A percentile compares a stretch with the other conserved stretches of the same genome.
Conservation (phyloP, 2,329 filamentous ascomycete species). For the Rosellinia necatrix region DNA sequence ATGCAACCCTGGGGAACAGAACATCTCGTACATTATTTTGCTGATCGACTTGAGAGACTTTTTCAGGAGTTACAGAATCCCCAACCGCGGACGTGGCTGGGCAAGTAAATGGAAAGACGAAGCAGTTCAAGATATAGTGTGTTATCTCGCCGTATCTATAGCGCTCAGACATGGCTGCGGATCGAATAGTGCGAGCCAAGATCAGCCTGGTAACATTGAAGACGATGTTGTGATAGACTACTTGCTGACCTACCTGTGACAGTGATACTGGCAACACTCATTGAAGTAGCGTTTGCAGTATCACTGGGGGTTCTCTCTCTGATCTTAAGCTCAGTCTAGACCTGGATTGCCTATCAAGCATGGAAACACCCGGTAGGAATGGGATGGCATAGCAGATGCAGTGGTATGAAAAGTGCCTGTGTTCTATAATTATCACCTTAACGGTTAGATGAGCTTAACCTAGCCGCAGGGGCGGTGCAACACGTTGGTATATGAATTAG, state of each 20-base stretch:
- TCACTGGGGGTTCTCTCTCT: conserved; percentile 35
- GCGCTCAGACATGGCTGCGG: neutral
- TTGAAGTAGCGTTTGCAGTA: conserved; percentile 39
- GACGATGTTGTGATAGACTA: neutral
- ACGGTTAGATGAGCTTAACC: too few relatives aligned
- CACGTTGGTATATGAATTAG: too few relatives aligned
- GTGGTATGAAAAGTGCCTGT: too few relatives aligned
- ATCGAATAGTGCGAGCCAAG: neutral
- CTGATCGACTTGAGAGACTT: conserved; percentile 32
- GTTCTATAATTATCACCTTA: too few relatives aligned
- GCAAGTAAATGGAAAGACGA: conserved; percentile 37
- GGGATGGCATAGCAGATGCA: too few relatives aligned
- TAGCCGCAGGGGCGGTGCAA: too few relatives aligned
- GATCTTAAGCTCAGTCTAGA: conserved; percentile 37
- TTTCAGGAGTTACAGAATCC: conserved; percentile 37
- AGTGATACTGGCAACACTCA: conserved; percentile 40
- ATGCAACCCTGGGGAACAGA: conserved; percentile 27
- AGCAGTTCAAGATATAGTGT: conserved; percentile 35
- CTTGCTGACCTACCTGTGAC: neutral
- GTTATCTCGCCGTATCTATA: neutral
- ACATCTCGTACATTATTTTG: conserved; percentile 37
- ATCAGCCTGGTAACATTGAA: too few relatives aligned
- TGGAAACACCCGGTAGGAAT: conserved; percentile 42
- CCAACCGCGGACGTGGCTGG: conserved; percentile 31
- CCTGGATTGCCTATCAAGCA: conserved; percentile 40